Evolutionary conservation across 2,329 filamentous ascomycete genomes (phyloP), one percentile per base, ranked within the genome.

Genomic region (Thielaviopsis ethacetica): DNA sequence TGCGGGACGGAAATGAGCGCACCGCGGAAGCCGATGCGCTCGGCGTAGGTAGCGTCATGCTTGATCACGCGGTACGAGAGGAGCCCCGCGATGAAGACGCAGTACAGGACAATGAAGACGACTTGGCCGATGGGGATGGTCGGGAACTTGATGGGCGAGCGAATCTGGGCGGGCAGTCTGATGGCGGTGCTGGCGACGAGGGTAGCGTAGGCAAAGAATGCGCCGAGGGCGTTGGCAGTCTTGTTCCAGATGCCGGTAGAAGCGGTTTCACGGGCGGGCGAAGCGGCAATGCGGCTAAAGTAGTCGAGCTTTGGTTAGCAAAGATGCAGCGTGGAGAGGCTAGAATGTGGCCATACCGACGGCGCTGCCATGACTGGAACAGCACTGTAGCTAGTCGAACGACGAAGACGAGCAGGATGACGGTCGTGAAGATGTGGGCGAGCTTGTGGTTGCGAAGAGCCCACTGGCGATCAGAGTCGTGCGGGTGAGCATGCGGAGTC

Each of bases 1-100:
- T 86, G 83, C 2, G 76, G 79, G 52, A 84, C 71, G 10, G 80
- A 77, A 34, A 85, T 75, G 82, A 83, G 85, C 19, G 81, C 83
- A 63, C 82, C 83, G 59, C 83, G 80, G 67, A 81, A 86, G 6
- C 80, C 83, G 60, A 85, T 78, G 62, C 81, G 80, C 67, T 86
- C 83, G 71, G 75, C 82, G 67, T 76, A 83, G 63, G 76, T 76
- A 52, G 71, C 73, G 62, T 83, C 81, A 26, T 75, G 65, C 53
- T 75, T 64, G 52, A 81, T 67, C 54, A 74, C 76, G 22, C 71
- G 70, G 63, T 72, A 71, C 2, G 71, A 70, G 75, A 81, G 79
- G 71, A 83, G 78, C 66, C 76, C 79, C 58, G 78, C 70, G 54
- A 84, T 70, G 61, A 83, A 71, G 52, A 76, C 74, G 78, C 80